Evolutionary conservation across 2,329 filamentous ascomycete species (phyloP).

Genomic region (Hypoxylon rubiginosum): DNA sequence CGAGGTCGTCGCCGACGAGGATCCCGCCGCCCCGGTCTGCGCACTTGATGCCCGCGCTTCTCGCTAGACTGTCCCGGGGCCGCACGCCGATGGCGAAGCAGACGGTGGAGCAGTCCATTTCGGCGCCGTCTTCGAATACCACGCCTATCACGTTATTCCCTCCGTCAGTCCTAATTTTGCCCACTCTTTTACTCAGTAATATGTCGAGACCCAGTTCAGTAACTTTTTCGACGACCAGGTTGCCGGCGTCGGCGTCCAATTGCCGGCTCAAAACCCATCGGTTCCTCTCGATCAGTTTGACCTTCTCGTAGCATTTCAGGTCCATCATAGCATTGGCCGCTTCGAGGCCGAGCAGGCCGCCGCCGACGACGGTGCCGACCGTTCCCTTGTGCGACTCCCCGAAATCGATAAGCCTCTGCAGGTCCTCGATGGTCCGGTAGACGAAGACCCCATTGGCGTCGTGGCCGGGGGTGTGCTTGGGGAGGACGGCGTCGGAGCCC

Average conservation of each 20-base stretch:
- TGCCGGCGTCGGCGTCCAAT: slow-evolving; percentile 83
- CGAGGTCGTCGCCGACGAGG: slow-evolving; percentile 75
- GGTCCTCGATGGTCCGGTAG: slow-evolving; percentile 86
- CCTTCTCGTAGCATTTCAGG: slow-evolving; percentile 77
- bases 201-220: slow-evolving; percentile 83
- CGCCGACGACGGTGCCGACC: slow-evolving; percentile 83
- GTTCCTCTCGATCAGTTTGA: slow-evolving; percentile 86
- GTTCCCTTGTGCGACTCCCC: slow-evolving; percentile 75
- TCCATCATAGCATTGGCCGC: slow-evolving; percentile 95
- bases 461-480: slow-evolving; percentile 77
- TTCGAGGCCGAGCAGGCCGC: slow-evolving; percentile 86
- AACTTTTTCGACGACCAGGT: slow-evolving; percentile 86
- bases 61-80: slow-evolving; percentile 82
- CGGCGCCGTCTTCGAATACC: slow-evolving; percentile 83
- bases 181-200: slow-evolving; percentile 80
- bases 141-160: slow-evolving; percentile 79
- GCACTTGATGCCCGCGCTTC: slow-evolving; percentile 77
- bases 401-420: slow-evolving; percentile 82
- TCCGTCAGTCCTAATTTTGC: slow-evolving; percentile 76
- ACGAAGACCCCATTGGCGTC: slow-evolving; percentile 89
- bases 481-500: slow-evolving; percentile 85
- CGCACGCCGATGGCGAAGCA: slow-evolving; percentile 93
- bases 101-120: slow-evolving; percentile 82
- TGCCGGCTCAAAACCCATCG: slow-evolving; percentile 86
- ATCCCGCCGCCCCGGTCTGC: slow-evolving; percentile 82